Conservation (phyloP, 2,329 filamentous ascomycete genomes). For the Pyricularia sp. region DNA sequence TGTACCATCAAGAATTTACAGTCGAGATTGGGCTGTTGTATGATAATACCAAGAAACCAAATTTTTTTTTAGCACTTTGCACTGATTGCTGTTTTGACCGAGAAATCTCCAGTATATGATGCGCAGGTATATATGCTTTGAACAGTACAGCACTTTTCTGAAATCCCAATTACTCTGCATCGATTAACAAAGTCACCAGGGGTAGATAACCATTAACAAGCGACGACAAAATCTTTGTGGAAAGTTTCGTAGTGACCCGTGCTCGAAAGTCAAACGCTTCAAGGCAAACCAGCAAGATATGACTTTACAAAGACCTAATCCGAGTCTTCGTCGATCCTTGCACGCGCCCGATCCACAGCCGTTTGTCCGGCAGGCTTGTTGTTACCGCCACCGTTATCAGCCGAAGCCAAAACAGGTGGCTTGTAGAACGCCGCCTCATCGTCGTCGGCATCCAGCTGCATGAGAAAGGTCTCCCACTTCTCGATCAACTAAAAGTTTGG, state of each 20-base stretch:
- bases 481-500: constrained; percentile 45
- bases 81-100: neutral
- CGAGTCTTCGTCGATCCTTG: constrained; percentile 47
- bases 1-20: neutral
- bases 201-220: neutral
- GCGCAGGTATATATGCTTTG: neutral
- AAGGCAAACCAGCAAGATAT: neutral
- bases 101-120: neutral
- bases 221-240: neutral
- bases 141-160: neutral
- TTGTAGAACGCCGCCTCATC: constrained; percentile 59
- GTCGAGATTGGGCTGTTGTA: neutral
- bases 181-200: neutral
- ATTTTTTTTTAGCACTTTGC: neutral
- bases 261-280: neutral
- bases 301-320: constrained; percentile 25
- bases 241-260: neutral
- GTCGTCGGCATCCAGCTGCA: constrained; percentile 90
- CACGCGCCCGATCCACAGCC: constrained; percentile 46
- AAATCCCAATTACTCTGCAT: neutral
- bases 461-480: constrained; percentile 95
- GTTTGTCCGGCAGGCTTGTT: constrained; percentile 41
- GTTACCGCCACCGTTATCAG: constrained; percentile 7
- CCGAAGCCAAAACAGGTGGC: constrained; percentile 42
- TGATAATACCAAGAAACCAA: neutral